Conservation (phyloP, 1,284 basidiomycete genomes). For the Trichosporon asahii region DNA sequence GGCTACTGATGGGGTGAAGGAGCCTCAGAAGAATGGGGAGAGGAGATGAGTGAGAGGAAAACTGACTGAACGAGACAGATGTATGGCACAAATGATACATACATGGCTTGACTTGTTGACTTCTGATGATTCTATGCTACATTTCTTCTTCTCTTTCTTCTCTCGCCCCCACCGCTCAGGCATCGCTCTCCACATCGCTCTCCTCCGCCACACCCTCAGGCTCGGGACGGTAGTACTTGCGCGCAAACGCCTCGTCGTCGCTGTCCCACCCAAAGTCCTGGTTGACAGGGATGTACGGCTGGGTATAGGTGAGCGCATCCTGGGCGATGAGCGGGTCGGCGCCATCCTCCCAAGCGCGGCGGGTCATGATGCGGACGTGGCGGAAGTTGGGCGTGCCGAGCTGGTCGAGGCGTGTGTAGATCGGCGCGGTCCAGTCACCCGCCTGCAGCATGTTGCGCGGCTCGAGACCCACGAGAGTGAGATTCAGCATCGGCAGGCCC, state of each 20-base stretch:
- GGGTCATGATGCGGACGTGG: neutral
- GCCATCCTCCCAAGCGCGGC: neutral
- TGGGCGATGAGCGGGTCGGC: neutral
- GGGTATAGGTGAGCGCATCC: neutral
- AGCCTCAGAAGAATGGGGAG: too few species aligned
- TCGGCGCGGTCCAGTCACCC: neutral
- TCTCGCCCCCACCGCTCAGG: neutral
- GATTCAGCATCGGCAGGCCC: neutral
- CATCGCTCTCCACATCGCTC: neutral
- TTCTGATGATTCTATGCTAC: neutral
- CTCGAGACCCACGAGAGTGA: conserved; percentile 1
- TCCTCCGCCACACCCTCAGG: neutral
- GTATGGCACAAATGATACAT: neutral
- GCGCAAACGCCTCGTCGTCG: neutral
- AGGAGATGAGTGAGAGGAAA: neutral
- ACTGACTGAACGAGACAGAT: neutral
- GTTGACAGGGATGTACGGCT: neutral
- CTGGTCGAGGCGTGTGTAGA: neutral
- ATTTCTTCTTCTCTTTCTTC: neutral
- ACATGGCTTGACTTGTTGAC: neutral
- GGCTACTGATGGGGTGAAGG: too few species aligned
- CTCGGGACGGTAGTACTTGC: neutral
- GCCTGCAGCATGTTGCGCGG: neutral
- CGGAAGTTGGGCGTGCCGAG: conserved; percentile 4
- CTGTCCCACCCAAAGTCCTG: conserved; percentile 8